Evolutionary conservation across 345 rosid species (phyloP).

Genomic region (Rhizophora mangle): DNA sequence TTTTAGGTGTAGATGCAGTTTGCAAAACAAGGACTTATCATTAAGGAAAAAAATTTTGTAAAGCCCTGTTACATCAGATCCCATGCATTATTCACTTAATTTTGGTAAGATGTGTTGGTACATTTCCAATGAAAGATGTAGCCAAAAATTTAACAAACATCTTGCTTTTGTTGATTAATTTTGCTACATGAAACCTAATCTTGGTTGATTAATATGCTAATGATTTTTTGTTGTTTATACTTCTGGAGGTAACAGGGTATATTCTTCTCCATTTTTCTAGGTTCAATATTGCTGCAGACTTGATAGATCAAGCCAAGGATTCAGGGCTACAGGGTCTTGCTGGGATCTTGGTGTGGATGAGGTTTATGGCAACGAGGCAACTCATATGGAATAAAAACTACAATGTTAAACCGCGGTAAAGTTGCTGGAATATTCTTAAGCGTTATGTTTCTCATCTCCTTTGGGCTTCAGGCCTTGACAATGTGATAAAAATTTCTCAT

Average conservation of each 20-base stretch:
- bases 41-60: too few relatives aligned
- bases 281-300: constrained; percentile 93
- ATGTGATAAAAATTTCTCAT: neutral
- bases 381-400: constrained; percentile 98
- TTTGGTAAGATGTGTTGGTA: neutral
- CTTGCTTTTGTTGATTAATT: neutral
- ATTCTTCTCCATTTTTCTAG: constrained; percentile 33
- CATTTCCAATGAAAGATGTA: neutral
- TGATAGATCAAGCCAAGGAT: constrained; percentile 68
- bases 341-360: constrained; percentile 96
- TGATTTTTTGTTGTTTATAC: constrained; percentile 11
- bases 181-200: neutral
- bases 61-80: too few relatives aligned
- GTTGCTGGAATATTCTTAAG: constrained; percentile 4
- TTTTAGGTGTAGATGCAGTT: too few relatives aligned
- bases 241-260: constrained; percentile 6
- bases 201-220: neutral
- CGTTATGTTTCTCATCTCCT: neutral
- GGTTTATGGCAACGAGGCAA: constrained; percentile 99
- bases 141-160: neutral
- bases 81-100: too few relatives aligned
- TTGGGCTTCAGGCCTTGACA: neutral
- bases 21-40: too few relatives aligned
- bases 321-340: constrained; percentile 79
- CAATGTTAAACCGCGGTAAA: constrained; percentile 97